A percentile compares a stretch with the other conserved stretches of the same genome.
Conservation (phyloP, 2,329 filamentous ascomycete species). For the Cercospora sp. region DNA sequence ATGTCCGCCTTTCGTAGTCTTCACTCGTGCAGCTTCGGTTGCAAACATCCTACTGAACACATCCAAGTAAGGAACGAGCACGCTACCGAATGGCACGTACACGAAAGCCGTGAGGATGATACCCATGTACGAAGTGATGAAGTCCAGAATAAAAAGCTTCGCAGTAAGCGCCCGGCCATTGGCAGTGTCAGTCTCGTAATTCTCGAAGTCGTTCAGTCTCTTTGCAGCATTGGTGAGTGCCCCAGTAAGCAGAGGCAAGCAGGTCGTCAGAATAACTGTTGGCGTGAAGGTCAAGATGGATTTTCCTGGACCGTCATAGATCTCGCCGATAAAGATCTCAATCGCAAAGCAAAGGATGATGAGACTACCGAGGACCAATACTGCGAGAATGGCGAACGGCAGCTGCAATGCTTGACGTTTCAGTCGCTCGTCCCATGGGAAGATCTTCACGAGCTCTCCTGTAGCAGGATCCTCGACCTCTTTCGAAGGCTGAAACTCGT, state of each 20-base stretch:
- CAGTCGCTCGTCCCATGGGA: slow-evolving; percentile 73
- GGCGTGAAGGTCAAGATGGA: slow-evolving; percentile 82
- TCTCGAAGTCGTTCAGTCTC: slow-evolving; percentile 77
- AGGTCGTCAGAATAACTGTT: slow-evolving; percentile 78
- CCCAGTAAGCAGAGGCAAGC: slow-evolving; percentile 74
- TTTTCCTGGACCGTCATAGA: slow-evolving; percentile 88
- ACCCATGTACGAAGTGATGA: slow-evolving; percentile 91
- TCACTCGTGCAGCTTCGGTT: slow-evolving; percentile 67
- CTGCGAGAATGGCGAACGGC: slow-evolving; percentile 77
- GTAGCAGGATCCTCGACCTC: slow-evolving; percentile 77
- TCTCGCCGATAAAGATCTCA: slow-evolving; percentile 92
- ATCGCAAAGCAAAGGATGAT: slow-evolving; percentile 87
- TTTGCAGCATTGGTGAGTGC: slow-evolving; percentile 76
- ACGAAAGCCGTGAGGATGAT: slow-evolving; percentile 92
- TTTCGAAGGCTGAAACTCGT: slow-evolving; percentile 76
- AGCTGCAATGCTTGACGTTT: slow-evolving; percentile 76
- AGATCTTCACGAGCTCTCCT: slow-evolving; percentile 73
- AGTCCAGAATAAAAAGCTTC: slow-evolving; percentile 95
- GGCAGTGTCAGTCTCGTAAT: slow-evolving; percentile 84
- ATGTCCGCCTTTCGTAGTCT: slow-evolving; percentile 44
- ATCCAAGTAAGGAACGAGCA: slow-evolving; percentile 82
- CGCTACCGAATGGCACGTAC: slow-evolving; percentile 85
- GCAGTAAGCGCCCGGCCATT: slow-evolving; percentile 82
- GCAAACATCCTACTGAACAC: slow-evolving; percentile 71
- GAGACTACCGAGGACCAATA: slow-evolving; percentile 71